Evolutionary conservation across 2,329 filamentous ascomycete species (phyloP).

Genomic region (Botrytis deweyae): DNA sequence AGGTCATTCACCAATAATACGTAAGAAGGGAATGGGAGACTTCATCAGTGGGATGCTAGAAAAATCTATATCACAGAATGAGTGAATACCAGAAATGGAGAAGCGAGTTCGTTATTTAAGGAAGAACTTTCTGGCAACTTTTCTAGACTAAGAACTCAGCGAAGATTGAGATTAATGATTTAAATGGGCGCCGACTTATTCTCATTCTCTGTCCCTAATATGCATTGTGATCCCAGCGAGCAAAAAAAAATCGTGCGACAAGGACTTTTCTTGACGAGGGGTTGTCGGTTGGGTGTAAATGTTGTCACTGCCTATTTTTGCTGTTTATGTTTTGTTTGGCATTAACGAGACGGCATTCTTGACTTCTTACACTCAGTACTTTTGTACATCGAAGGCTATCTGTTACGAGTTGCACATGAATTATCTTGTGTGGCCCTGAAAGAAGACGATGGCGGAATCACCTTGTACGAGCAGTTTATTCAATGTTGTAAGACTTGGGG

Average conservation of each 20-base stretch:
- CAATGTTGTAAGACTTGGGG: too few species aligned
- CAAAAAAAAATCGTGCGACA: too few species aligned
- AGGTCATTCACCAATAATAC: too few species aligned
- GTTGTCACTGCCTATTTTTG: not conserved
- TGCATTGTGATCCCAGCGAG: too few species aligned
- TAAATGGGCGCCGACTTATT: too few species aligned
- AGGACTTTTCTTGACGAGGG: not conserved
- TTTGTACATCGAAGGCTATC: too few species aligned
- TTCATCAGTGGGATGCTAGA: too few species aligned
- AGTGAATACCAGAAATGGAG: not conserved
- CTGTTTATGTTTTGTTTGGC: not conserved
- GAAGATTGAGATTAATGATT: too few species aligned
- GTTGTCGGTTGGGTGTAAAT: fast-evolving
- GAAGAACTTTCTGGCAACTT: not conserved
- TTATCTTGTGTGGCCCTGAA: not conserved
- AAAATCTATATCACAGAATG: not conserved
- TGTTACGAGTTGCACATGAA: not conserved
- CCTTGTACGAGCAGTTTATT: not conserved
- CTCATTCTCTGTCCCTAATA: not conserved
- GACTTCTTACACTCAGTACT: not conserved
- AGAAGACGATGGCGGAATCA: not conserved
- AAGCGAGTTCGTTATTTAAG: not conserved
- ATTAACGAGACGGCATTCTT: not conserved
- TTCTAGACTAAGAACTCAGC: not conserved
- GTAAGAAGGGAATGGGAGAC: too few species aligned